Evolutionary conservation across 2,329 filamentous ascomycete genomes (phyloP), one percentile per base, ranked within the genome.

Genomic region (Stemphylium beticola): DNA sequence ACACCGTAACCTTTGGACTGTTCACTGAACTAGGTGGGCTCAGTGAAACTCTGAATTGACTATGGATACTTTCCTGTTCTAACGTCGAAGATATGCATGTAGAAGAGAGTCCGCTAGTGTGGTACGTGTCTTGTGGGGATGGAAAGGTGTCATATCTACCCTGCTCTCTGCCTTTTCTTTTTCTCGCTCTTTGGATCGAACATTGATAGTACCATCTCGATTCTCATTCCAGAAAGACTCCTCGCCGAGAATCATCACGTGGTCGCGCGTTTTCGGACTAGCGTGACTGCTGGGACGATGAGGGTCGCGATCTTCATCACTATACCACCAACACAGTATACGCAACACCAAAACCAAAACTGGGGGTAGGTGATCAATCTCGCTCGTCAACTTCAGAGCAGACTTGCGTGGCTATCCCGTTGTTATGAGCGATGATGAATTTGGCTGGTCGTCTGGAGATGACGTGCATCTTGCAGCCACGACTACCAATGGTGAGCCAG

Each of bases 351-450:
- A 8, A 7, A 12, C 10, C 2, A 9, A 9, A 29, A 3, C 26
- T 12, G 2, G 3, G 15, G 18, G 10, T 15, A 14, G n/a, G 11
- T 11, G 26, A 9, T 29, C 10, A 11, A 29, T 29, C 1, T 11
- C 10, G 9, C 26, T 29, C 8, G 2, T 29, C 26, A 7, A 11
- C 11, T 11, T 8, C 26, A 10, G 10, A 29, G 10, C 26, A 10
- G 26, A 7, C 2, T 9, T 29, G 7, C 14, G 8, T 34, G 4
- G 6, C 0, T 32, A 31, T 6, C 18, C 36, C 4, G 24, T 26
- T 11, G 36, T 6, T 0, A 64, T 62, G 61, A 53, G 59, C 14
- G 47, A 60, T 4, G 50, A 58, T 26, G 57, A 58, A 17, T 60
- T 58, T 46, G 53, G 45, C 8, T 43, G 56, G 15, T 52, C 51